Conservation (phyloP, 495 filamentous ascomycete genomes). For the Aspergillus campestris region DNA sequence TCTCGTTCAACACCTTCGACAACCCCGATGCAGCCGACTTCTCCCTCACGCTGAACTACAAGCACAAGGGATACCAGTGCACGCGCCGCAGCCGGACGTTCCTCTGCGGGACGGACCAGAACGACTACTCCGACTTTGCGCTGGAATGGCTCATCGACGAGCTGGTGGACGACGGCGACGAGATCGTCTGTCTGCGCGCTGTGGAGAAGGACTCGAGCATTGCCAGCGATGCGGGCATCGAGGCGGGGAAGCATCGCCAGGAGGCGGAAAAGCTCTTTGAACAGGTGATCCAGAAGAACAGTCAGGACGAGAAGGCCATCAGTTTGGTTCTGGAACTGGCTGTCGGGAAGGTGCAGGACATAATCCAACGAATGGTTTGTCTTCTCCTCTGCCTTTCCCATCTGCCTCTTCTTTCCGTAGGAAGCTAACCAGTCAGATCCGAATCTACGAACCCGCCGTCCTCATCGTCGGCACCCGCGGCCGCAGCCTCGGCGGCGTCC, state of each 20-base stretch:
- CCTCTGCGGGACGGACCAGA: conserved; percentile 88
- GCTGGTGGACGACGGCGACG: conserved; percentile 92
- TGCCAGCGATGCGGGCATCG: conserved; percentile 54
- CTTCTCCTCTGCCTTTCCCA: background rate
- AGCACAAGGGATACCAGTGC: conserved; percentile 83
- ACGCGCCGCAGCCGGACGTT: conserved; percentile 82
- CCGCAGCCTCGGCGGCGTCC: conserved; percentile 76
- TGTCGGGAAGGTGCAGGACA: conserved; percentile 83
- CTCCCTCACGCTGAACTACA: conserved; percentile 77
- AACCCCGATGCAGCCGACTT: conserved; percentile 72
- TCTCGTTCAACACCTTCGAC: conserved; percentile 92
- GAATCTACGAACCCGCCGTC: conserved; percentile 88
- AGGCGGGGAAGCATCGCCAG: conserved; percentile 66
- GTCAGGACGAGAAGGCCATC: conserved; percentile 68
- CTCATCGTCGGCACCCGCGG: conserved; percentile 93
- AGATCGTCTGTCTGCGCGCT: conserved; percentile 88
- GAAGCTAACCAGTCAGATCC: conserved; percentile 52
- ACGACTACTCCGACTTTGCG: conserved; percentile 92
- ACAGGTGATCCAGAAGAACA: conserved; percentile 76
- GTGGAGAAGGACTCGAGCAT: conserved; percentile 79
- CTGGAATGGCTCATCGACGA: conserved; percentile 92
- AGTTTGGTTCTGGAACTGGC: conserved; percentile 83
- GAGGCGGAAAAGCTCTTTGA: conserved; percentile 72
- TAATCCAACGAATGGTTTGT: conserved; percentile 86
- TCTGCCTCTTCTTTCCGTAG: background rate